phyloP scores from a whole-genome alignment of 225 moss, liverwort and hornwort genomes.

The Climacium dendroides region DNA sequence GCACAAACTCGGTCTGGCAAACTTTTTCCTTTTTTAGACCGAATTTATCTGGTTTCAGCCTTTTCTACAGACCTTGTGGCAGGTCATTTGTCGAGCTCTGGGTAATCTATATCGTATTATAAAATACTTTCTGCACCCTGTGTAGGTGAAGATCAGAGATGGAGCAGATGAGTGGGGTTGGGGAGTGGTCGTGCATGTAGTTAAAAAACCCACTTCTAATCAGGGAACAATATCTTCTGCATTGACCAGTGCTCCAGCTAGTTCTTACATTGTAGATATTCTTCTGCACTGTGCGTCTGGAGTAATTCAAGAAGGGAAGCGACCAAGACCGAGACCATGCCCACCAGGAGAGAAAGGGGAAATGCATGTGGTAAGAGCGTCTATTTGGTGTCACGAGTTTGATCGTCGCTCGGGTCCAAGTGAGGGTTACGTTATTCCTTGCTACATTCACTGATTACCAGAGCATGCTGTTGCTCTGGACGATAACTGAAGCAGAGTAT shows the following conservation, averaged over 20 bases:
- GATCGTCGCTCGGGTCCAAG: neutral
- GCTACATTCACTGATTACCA: neutral
- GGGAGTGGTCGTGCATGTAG: conserved; percentile 90
- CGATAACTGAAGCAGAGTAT: neutral
- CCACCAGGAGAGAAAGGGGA: conserved; percentile 84
- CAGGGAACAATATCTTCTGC: conserved; percentile 60
- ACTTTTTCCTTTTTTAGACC: neutral
- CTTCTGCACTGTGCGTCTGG: conserved; percentile 72
- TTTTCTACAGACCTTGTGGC: neutral
- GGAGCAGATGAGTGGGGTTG: conserved; percentile 92
- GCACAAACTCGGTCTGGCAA: neutral
- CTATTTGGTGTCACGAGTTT: neutral
- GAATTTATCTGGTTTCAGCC: neutral
- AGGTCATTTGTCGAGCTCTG: neutral
- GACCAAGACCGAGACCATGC: conserved; percentile 75
- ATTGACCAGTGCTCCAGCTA: conserved; percentile 39
- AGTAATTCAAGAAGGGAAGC: conserved; percentile 60
- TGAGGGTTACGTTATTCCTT: neutral
- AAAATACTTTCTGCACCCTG: neutral
- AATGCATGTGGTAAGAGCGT: conserved; percentile 91
- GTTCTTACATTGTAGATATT: conserved; percentile 77
- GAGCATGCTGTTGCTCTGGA: neutral
- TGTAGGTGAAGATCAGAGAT: conserved; percentile 84
- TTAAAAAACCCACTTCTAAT: conserved; percentile 54
- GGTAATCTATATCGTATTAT: neutral